Base-by-base conservation (phyloP, 257 asterid species). In the Solanum virginianum region DNA sequence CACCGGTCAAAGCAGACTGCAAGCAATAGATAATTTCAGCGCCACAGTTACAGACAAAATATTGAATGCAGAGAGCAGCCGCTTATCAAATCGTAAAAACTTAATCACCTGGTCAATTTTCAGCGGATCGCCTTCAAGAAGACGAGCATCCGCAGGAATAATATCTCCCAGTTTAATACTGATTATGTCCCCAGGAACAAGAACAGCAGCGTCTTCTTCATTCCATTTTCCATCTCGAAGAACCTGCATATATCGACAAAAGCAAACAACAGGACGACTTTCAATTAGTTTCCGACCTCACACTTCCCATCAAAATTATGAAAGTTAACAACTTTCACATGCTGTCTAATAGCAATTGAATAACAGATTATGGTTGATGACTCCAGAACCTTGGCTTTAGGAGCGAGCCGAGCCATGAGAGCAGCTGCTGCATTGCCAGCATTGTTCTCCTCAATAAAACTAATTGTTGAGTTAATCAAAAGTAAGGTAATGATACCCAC, bases 371-470 rank as follows among this genome's bases (percentile, higher is more conserved):
- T 24, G 63, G 43, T 15, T 77, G 82, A 10, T 24, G 26, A 47
- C 0, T 16, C 32, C 0, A 72, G 63, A 51, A 94, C 99, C 92
- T 96, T 94, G 10, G 98, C 98, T 90, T 93, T 96, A 26, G 99
- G 99, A 87, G 99, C 99, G 55, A 96, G 98, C 75, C 96, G 90
- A 80, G 99, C 99, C 99, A 96, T 96, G 88, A 96, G 98, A 84
- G 99, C 98, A 79, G 99, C 99, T 8, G 98, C 98, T 54, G 99
- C 99, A 83, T 96, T 96, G n/a, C 99, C 99, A 18, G 99, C 99
- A 90, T 96, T 96, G 84, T 94, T 96, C 94, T 96, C 99, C 93
- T 96, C 99, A 3, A 94, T 92, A 84, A 96, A 96, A 91, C 99
- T 96, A 83, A 96, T 96, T 12, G 99, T 96, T 1, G 99, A 96